These are phyloP conservation scores for Mimosa bimucronata DNA, from an alignment of 306 rosid genomes.

Conservation along the genomic window DNA sequence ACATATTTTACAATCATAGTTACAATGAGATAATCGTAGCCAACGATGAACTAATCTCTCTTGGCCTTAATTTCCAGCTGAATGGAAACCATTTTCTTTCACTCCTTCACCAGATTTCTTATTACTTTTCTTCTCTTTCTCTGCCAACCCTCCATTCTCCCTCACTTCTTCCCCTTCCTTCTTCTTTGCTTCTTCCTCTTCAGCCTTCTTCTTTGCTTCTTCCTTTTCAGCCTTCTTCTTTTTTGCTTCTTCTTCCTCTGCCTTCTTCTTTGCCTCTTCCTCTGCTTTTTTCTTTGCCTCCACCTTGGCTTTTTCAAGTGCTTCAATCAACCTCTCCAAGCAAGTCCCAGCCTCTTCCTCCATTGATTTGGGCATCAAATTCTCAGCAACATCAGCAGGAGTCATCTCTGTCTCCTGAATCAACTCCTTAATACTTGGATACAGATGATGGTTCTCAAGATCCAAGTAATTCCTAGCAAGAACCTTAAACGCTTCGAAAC, in stretches of 20 bases:
- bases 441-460: constrained; percentile 50
- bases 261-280: constrained; percentile 43
- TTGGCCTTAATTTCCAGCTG: not conserved
- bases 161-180: constrained; percentile 1
- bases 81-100: not conserved
- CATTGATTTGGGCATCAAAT: constrained; percentile 58
- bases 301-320: constrained; percentile 48
- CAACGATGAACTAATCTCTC: not conserved
- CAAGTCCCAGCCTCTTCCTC: constrained; percentile 41
- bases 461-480: constrained; percentile 68
- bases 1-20: not conserved
- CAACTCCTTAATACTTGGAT: constrained; percentile 35
- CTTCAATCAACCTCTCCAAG: constrained; percentile 52
- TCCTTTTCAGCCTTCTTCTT: not conserved
- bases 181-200: not conserved
- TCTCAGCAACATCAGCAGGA: constrained; percentile 82
- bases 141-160: too few species aligned
- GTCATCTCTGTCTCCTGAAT: constrained; percentile 52
- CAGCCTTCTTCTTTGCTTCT: not conserved
- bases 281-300: constrained; percentile 38
- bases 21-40: not conserved
- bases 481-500: constrained; percentile 67
- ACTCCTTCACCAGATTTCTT: too few species aligned
- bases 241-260: constrained; percentile 11
- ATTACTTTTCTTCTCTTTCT: too few species aligned